Base-by-base conservation (phyloP, 305 asterid species). In the Plantago lanceolata region DNA sequence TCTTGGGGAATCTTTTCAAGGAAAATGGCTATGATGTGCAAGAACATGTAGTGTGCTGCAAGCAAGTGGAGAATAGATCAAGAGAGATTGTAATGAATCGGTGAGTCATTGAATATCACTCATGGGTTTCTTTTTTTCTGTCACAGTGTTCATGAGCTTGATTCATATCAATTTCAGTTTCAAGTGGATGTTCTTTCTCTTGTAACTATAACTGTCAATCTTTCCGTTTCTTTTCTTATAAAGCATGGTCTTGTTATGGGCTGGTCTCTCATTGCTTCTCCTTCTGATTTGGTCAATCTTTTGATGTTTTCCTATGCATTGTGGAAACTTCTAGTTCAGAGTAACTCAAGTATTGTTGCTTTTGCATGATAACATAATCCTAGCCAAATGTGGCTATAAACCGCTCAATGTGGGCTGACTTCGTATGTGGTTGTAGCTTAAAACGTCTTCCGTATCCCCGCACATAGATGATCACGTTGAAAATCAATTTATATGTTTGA, bases 51-150 rank as follows among this genome's bases (percentile, higher is more conserved):
- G 51, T 92, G 74, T 89, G 96, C 74, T 89, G 95, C 86, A 92
- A 92, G 79, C 85, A 87, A 84, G 98, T 92, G 68, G 96, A 89
- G 71, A 92, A 89, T 63, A 87, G 96, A 61, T 90, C 94, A 53
- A 83, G 82, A 75, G 96, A 87, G 65, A 71, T 93, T 53, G 83
- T 83, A 33, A 93, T 93, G 98, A 93, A 93, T 70, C 74, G 96
- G 98, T 93, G 68, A 76, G 71, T 61, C 29, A 18, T 44, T 55
- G 35, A 16, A 3, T 24, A 20, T 21, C 8, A 53, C 58, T 53
- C 58, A 33, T 11, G 40, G 7, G 40, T 33, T 7, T 33, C 40
- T 33, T 21, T 0, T 0, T 24, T 17, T 19, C 5, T 53, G 0
- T 3, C 28, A 24, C 19, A 3, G 21, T 17, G 2, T 19, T 26